Evolutionary conservation across 495 filamentous ascomycete genomes (phyloP), one percentile per base, ranked within the genome.

Genomic region (Daldinia decipiens): DNA sequence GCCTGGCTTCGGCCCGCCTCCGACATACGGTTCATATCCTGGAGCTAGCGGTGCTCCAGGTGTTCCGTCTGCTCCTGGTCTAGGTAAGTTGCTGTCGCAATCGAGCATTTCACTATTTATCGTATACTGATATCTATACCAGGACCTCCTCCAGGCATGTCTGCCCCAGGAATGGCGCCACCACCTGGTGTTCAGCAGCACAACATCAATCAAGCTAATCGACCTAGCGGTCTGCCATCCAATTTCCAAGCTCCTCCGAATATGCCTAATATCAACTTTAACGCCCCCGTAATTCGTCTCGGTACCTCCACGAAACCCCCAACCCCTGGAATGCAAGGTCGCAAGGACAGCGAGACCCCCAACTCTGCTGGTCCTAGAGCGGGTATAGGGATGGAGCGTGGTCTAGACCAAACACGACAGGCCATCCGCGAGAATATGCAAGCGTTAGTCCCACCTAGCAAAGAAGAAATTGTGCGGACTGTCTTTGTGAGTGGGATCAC

Each of bases 251-350:
- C 93, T 24, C 95, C 94, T 24, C 83, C 93, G 47, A 97, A 95
- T 76, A 91, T 98, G 85, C 94, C 95, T 8, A 95, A 97, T 79
- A 97, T 99, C 82, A 98, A 99, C 82, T 97, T 98, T 81, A 95
- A 91, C 77, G 96, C 95, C 19, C 94, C 96, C 55, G 95, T 98
- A 38, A 98, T 99, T 79, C 92, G 95, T 26, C 85, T 99, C 38
- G 95, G 95, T 9, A 85, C 87, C 40, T 88, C 86, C 3, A 77
- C 86, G 26, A 93, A 93, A 75, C 83, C 90, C 39, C 79, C 87
- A 39, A 85, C 84, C n/a, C 81, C 85, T 11, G 79, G 87, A 29
- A 82, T 76, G 5, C 62, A 68, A 6, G 74, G 75, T 26, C 78
- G 79, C 27, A 79, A 77, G 63, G 78, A 82, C 31, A 77, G 71